Evolutionary conservation across 352 stramenopile species (phyloP), one percentile per base, ranked within the genome.

Genomic region (Elongisporangium anandrum): DNA sequence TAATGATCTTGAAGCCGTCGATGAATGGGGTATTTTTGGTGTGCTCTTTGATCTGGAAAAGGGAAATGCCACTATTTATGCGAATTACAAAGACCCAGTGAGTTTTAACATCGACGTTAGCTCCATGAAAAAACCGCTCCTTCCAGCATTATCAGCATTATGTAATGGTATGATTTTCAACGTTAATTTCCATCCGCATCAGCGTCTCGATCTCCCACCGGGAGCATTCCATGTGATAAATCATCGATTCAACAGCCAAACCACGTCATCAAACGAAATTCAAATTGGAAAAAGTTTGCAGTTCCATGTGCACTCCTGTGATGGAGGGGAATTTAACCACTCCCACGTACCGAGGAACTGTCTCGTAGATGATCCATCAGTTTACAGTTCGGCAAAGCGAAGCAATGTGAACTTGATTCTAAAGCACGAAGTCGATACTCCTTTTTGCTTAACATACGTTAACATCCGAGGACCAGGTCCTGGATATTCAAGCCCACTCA

Each of bases 1-100:
- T 26, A 74, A 65, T 5, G 77, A 59, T 47, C 24, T 53, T 10
- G 78, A 88, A 17, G 69, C 82, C 2, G 48, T 75, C 4, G 17
- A 69, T 17, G 45, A 76, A 0, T 75, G 55, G 60, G 73, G 68
- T 8, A 60, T 76, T 20, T 76, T 95, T n/a, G 86, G 86, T 1
- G 68, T 90, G 26, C 69, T 93, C 12, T 93, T 90, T 65, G 84
- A 95, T 64, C 91, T 95, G 41, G 69, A 77, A 26, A 85, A 81
- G 26, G 65, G 69, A 0, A 80, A 65, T 17, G 52, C 86, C 23
- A 90, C 77, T 0, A 57, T 90, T 20, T 90, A 79, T 54, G 69
- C 81, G 0, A 73, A 78, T 17, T 61, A 62, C n/a, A 64, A 61
- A 1, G 76, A 92, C 15, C 73, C 81, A 16, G 23, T 79, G 17